Evolutionary conservation across 2,329 filamentous ascomycete genomes (phyloP).

Genomic region (Curvularia lunata): DNA sequence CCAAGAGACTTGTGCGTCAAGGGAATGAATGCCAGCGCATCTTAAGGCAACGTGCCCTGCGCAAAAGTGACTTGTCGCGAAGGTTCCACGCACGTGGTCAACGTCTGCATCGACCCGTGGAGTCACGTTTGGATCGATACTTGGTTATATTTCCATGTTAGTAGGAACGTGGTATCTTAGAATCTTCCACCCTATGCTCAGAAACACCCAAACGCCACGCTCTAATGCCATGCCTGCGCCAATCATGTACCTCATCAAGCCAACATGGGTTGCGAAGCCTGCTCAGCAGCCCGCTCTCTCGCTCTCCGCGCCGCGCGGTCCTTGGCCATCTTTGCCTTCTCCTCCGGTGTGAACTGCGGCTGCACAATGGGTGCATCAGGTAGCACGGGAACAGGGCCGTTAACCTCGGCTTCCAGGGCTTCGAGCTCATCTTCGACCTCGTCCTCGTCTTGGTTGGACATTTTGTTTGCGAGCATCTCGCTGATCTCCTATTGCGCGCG

Average conservation of each 20-base stretch:
- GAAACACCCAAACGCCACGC: slow-evolving; percentile 42
- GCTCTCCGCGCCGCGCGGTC: slow-evolving; percentile 44
- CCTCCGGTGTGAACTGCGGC: slow-evolving; percentile 39
- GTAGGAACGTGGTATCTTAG: slow-evolving; percentile 8
- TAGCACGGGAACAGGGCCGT: slow-evolving; percentile 42
- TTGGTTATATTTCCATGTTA: slow-evolving; percentile 1
- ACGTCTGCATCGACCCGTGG: slow-evolving; percentile 3
- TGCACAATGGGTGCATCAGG: slow-evolving; percentile 50
- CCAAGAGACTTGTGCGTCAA: not conserved
- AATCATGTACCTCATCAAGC: slow-evolving; percentile 32
- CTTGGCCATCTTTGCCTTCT: slow-evolving; percentile 39
- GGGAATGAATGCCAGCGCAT: slow-evolving; percentile 11
- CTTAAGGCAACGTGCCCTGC: slow-evolving; percentile 10
- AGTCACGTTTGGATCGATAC: not conserved
- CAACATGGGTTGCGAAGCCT: slow-evolving; percentile 46
- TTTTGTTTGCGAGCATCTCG: slow-evolving; percentile 84
- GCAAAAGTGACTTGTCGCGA: slow-evolving; percentile 9
- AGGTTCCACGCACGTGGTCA: slow-evolving; percentile 28
- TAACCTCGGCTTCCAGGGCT: slow-evolving; percentile 72
- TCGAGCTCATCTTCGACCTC: slow-evolving; percentile 96
- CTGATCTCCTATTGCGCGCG: slow-evolving; percentile 75
- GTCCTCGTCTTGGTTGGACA: slow-evolving; percentile 95
- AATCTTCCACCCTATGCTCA: slow-evolving; percentile 8
- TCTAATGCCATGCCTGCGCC: slow-evolving; percentile 35
- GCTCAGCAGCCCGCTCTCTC: slow-evolving; percentile 40